Evolutionary conservation across 129 eudicot genomes (phyloP), one percentile per base, ranked within the genome.

Genomic region (Apium graveolens): DNA sequence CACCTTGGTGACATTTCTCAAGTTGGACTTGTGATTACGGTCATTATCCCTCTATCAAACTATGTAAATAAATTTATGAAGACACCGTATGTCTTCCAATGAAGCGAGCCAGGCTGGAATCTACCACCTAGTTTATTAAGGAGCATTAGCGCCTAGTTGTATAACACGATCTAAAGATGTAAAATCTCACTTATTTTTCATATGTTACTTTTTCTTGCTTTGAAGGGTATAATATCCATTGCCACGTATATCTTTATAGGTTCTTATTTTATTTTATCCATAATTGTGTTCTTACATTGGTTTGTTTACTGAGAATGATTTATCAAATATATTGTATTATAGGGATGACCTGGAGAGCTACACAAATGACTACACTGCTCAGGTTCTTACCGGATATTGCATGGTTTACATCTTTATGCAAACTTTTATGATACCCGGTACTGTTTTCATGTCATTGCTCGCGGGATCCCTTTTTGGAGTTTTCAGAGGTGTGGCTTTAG

Each of bases 351-450:
- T 94, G 68, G 98, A 91, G 88, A 87, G 81, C 83, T 94, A 94
- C 84, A 85, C 98, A 83, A 94, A 96, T 80, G 96, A 91, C 88
- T 94, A 94, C 87, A 91, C 98, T 1, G 24, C 83, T 34, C 97
- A 94, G 77, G 97, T 94, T 80, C 90, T 94, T 5, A 78, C 91
- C 18, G 98, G 97, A 29, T 94, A 94, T 80, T 91, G 93, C 78
- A 78, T 85, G 35, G 96, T 90, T 82, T 94, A 91, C 93, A 87
- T 94, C 51, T 94, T 91, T 78, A 94, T 94, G 98, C 98, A 94
- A 86, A 94, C 98, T 43, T 94, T 94, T 83, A 94, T 94, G 98
- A 94, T 94, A 66, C 98, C 98, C 10, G 98, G 98, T 68, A 94
- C 98, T 11, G 90, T 94, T 4, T 94, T 94, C 62, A 91, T 94